These are phyloP conservation scores for Salix koriyanagi DNA, from an alignment of 345 rosid species.

Conservation along the genomic window DNA sequence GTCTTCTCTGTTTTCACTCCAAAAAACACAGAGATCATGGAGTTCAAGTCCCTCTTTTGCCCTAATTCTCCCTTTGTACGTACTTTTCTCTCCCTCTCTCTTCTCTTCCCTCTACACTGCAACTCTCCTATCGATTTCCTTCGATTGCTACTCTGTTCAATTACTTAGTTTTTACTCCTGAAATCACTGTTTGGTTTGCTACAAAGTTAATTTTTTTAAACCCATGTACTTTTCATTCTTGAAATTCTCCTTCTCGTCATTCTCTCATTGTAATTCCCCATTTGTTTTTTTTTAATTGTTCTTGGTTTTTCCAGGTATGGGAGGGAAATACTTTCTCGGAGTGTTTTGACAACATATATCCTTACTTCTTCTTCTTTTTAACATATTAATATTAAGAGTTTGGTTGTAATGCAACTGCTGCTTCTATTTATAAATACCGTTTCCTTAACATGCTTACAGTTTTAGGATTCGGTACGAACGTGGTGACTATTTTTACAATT, in stretches of 20 bases:
- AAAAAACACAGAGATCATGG: conserved; percentile 8
- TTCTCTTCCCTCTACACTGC: neutral
- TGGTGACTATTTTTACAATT: conserved; percentile 46
- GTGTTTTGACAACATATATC: conserved; percentile 56
- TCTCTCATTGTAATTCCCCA: neutral
- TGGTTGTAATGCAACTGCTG: neutral
- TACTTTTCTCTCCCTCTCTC: neutral
- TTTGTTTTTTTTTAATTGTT: neutral
- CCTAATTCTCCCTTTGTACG: conserved; percentile 47
- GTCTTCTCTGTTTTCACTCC: neutral
- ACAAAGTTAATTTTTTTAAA: neutral
- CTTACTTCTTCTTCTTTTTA: conserved; percentile 24
- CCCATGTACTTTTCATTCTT: neutral
- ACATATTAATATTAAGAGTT: neutral
- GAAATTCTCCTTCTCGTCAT: neutral
- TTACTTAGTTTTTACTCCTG: too few relatives aligned
- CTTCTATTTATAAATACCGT: conserved; percentile 4
- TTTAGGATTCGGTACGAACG: conserved; percentile 58
- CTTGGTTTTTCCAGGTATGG: conserved; percentile 48
- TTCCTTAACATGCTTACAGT: conserved; percentile 53
- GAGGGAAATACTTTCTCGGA: conserved; percentile 41
- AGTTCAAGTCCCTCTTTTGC: conserved; percentile 29
- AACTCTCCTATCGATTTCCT: too few relatives aligned
- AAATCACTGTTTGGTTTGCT: conserved; percentile 10
- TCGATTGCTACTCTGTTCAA: too few relatives aligned